Evolutionary conservation across 2,329 filamentous ascomycete genomes (phyloP), one percentile per base, ranked within the genome.

Genomic region (Knufia fluminis): DNA sequence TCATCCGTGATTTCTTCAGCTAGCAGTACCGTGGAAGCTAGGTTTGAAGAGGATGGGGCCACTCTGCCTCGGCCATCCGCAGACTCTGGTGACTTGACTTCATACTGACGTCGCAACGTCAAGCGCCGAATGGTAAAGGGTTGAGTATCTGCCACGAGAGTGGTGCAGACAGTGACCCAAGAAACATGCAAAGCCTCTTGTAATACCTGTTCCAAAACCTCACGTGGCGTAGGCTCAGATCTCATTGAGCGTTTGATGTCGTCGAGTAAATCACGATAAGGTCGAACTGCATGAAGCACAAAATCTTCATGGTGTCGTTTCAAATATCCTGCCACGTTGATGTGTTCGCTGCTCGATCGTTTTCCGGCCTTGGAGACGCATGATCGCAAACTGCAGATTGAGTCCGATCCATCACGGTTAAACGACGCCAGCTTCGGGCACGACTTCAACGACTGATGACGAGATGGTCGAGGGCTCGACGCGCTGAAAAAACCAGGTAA

Each of bases 241-340:
- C 68, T 69, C 77, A 80, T 80, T 4, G 76, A 73, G 38, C 68
- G 68, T 57, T 71, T 76, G 53, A 80, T 72, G 42, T 80, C 76
- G 14, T 70, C 68, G 57, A 76, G 71, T 3, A 80, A 60, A 16
- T 69, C 65, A 3, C 63, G 56, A 51, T 80, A 79, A 2, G 76
- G 76, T 32, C 71, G 71, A 32, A 79, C 75, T 12, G 74, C 77
- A 61, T 81, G 77, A 1, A 81, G 68, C 8, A 72, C 67, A 55
- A 80, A 80, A 59, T 81, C 77, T 50, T 77, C 72, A 58, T 80
- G 78, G 54, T 77, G 79, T 8, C 64, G 65, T 50, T 71, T 74
- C 19, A 80, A 59, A 72, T 75, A 80, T 3, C 77, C 77, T 51
- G 75, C 76, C 14, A 79, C 76, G 53, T 78, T 77, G 48, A 72